Percentiles rank a stretch among this genome's conserved stretches.
Evolutionary conservation across 2,329 filamentous ascomycete species (phyloP).

Genomic region (Fonsecaea nubica): DNA sequence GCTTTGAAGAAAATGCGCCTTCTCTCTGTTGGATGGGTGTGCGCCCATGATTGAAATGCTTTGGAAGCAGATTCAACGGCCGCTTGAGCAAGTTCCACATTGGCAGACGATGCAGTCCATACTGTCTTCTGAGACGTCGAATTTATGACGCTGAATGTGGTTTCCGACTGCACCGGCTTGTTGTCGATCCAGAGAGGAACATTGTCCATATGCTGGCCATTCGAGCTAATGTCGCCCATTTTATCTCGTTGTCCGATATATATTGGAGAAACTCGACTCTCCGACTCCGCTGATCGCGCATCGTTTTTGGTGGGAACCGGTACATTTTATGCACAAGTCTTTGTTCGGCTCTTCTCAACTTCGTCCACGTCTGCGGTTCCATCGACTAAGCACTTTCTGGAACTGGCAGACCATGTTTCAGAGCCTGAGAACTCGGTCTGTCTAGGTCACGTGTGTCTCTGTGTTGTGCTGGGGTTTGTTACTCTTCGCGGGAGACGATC

Average conservation of each 20-base stretch:
- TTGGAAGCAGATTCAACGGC: slow-evolving; percentile 13
- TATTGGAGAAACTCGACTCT: background rate
- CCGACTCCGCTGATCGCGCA: background rate
- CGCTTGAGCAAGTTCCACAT: background rate
- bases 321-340: background rate
- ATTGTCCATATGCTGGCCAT: background rate
- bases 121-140: background rate
- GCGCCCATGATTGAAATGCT: slow-evolving; percentile 15
- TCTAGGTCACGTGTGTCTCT: background rate
- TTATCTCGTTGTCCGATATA: background rate
- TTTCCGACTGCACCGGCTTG: background rate
- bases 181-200: slow-evolving; percentile 18
- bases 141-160: background rate
- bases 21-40: background rate
- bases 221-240: background rate
- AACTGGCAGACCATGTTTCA: background rate
- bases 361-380: background rate
- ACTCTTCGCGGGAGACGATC: background rate
- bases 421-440: background rate
- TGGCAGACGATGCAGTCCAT: background rate
- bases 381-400: background rate
- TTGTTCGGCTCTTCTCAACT: background rate
- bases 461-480: background rate
- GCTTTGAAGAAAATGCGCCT: slow-evolving; percentile 18
- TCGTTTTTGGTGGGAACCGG: background rate